Evolutionary conservation across 495 filamentous ascomycete species (phyloP).

Genomic region (Cairneyella variabilis): DNA sequence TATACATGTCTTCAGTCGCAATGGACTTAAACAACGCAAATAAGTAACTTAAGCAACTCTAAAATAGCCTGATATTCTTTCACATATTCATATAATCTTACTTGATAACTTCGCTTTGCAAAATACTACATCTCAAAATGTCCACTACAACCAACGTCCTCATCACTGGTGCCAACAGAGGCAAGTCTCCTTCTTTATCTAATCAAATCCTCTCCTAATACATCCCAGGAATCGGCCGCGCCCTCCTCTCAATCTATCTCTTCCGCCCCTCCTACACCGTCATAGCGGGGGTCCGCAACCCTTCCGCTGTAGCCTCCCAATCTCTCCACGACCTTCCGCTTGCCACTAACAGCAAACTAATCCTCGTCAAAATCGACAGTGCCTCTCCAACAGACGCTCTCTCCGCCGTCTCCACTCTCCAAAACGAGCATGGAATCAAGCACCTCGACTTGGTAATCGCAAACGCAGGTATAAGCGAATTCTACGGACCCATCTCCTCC

Average conservation of each 20-base stretch:
- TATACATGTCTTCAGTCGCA: no score
- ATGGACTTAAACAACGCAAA: no score
- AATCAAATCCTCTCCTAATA: no score
- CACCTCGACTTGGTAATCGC: slow-evolving; percentile 48
- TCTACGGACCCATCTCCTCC: slow-evolving; percentile 18
- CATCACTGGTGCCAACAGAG: no score
- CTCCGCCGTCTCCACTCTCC: slow-evolving; percentile 27
- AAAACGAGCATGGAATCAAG: slow-evolving; percentile 28
- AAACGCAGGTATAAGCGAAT: slow-evolving; percentile 39
- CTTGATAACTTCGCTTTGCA: no score
- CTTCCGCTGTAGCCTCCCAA: slow-evolving; percentile 17
- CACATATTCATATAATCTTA: no score
- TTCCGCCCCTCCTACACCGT: slow-evolving; percentile 41
- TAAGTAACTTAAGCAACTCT: no score
- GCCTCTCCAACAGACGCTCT: slow-evolving; percentile 25
- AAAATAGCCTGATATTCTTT: no score
- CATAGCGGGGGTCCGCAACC: slow-evolving; percentile 43
- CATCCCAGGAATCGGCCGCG: no score
- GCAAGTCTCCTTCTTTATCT: no score
- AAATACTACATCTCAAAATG: no score
- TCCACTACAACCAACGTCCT: no score
- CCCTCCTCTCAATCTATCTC: slow-evolving; percentile 37
- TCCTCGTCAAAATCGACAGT: slow-evolving; percentile 40
- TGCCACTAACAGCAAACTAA: slow-evolving; percentile 32
- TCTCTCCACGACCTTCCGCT: slow-evolving; percentile 27